These are phyloP conservation scores for Panaeolus papilionaceus DNA, from an alignment of 768 basidiomycete genomes.

Conservation along the genomic window DNA sequence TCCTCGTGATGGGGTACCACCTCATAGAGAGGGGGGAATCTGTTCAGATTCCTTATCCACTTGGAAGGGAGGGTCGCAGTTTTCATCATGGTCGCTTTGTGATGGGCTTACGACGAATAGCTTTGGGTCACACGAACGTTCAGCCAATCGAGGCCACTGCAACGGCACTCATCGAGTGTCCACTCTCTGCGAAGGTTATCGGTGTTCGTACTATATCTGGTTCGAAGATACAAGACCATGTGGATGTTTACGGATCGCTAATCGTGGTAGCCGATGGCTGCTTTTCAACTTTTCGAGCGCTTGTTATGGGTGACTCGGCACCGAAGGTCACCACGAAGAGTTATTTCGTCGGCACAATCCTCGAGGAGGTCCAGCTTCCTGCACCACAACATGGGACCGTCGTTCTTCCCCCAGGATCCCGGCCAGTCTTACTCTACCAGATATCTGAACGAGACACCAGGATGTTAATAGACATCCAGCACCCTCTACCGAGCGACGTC, in stretches of 20 bases:
- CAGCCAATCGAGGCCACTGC: slow-evolving; percentile 88
- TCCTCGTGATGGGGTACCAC: slow-evolving; percentile 85
- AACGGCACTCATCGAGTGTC: slow-evolving; percentile 71
- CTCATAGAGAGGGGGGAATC: slow-evolving; percentile 68
- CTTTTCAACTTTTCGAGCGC: slow-evolving; percentile 87
- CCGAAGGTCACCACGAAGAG: slow-evolving; percentile 64
- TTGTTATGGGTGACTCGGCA: slow-evolving; percentile 60
- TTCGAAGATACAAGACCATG: slow-evolving; percentile 39
- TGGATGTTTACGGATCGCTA: slow-evolving; percentile 71
- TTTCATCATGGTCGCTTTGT: slow-evolving; percentile 97
- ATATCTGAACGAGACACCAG: slow-evolving; percentile 89
- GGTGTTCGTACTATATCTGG: slow-evolving; percentile 70
- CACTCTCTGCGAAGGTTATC: slow-evolving; percentile 54
- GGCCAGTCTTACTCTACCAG: slow-evolving; percentile 93
- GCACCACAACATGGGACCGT: slow-evolving; percentile 86
- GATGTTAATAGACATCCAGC: slow-evolving; percentile 90
- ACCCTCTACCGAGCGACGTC: slow-evolving; percentile 83
- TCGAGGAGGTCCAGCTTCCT: slow-evolving; percentile 78
- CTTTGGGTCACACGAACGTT: slow-evolving; percentile 63
- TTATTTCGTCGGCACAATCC: slow-evolving; percentile 85
- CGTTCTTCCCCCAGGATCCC: slow-evolving; percentile 77
- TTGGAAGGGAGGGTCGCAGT: slow-evolving; percentile 70
- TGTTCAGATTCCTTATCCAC: slow-evolving; percentile 92
- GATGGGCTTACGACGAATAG: slow-evolving; percentile 74
- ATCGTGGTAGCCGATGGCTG: slow-evolving; percentile 94